Percentiles rank a stretch among this genome's conserved stretches.
Evolutionary conservation across 768 basidiomycete genomes (phyloP).

Genomic region (Termitomyces sp.): DNA sequence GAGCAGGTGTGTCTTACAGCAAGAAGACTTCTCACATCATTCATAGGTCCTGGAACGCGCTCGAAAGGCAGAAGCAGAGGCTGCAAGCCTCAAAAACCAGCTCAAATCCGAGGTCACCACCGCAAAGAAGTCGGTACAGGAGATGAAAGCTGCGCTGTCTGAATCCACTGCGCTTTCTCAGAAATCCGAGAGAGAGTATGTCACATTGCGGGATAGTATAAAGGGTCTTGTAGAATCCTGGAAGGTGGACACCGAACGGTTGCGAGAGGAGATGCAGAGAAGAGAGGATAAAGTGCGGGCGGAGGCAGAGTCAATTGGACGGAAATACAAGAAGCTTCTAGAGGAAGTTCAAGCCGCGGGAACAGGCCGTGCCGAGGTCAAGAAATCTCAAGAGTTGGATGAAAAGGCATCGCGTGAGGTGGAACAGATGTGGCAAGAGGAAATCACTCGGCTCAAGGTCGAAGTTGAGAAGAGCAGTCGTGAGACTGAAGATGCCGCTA

Average conservation of each 20-base stretch:
- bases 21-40: background rate
- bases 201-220: slow-evolving; percentile 70
- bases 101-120: slow-evolving; percentile 69
- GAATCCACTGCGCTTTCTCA: slow-evolving; percentile 76
- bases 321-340: slow-evolving; percentile 62
- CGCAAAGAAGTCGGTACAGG: slow-evolving; percentile 71
- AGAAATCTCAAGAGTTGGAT: slow-evolving; percentile 46
- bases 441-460: slow-evolving; percentile 47
- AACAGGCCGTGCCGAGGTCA: slow-evolving; percentile 38
- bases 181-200: slow-evolving; percentile 80
- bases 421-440: slow-evolving; percentile 53
- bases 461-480: slow-evolving; percentile 48
- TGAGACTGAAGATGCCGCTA: slow-evolving; percentile 51
- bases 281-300: slow-evolving; percentile 63
- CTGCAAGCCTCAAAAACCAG: slow-evolving; percentile 58
- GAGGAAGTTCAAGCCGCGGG: slow-evolving; percentile 58
- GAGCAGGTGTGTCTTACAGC: slow-evolving; percentile 14
- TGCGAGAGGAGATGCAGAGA: slow-evolving; percentile 70
- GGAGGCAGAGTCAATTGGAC: slow-evolving; percentile 64
- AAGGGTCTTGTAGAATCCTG: slow-evolving; percentile 69
- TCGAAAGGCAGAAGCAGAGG: slow-evolving; percentile 80
- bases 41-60: slow-evolving; percentile 74
- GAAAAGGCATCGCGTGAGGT: slow-evolving; percentile 46
- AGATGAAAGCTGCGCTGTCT: slow-evolving; percentile 70
- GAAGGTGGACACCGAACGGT: slow-evolving; percentile 65